Base-by-base conservation (phyloP, 768 basidiomycete genomes). In the Epithele typhae region DNA sequence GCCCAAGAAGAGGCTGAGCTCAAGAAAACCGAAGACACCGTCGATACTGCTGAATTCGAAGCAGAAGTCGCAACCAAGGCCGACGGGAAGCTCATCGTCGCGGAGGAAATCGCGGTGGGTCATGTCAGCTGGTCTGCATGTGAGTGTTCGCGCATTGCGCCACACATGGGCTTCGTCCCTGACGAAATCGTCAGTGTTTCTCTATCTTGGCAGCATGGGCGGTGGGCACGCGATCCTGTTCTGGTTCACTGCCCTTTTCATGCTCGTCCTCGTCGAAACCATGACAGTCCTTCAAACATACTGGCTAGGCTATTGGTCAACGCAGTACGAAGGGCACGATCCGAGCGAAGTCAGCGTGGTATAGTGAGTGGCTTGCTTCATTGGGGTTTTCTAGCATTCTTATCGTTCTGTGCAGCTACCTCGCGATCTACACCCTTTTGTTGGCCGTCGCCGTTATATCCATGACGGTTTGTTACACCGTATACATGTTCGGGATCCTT, bases 231-330 rank as follows among this genome's bases (percentile, higher is more conserved):
- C 54, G 1, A 17, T 52, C 12, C 12, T 59, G 8, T 68, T 66
- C 52, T 69, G 68, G 63, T 11, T 62, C 10, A 23, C 50, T 0
- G 62, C 59, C 39, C 4, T 59, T n/a, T 42, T 27, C 1, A 37
- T 51, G n/a, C 45, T 55, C 1, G 11, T 62, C 12, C 19, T 52
- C 4, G 48, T 45, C 40, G 52, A 50, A 18, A 23, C 56, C n/a
- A 23, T 56, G 7, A 39, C 39, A 23, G 51, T 57, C 19, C 8
- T 60, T 10, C 60, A 66, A 45, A 61, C 60, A 12, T 70, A 66
- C 61, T 67, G 59, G 46, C 57, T 70, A 3, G 70, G 68, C 6
- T 61, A 61, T 35, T 68, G 67, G 68, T 61, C 68, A 9, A 45
- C 54, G 3, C 62, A 67, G 47, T 69, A 69, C 46, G 63, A 68